Evolutionary conservation across 345 rosid species (phyloP), one percentile per base, ranked within the genome.

Genomic region (Xanthoceras sorbifolium): DNA sequence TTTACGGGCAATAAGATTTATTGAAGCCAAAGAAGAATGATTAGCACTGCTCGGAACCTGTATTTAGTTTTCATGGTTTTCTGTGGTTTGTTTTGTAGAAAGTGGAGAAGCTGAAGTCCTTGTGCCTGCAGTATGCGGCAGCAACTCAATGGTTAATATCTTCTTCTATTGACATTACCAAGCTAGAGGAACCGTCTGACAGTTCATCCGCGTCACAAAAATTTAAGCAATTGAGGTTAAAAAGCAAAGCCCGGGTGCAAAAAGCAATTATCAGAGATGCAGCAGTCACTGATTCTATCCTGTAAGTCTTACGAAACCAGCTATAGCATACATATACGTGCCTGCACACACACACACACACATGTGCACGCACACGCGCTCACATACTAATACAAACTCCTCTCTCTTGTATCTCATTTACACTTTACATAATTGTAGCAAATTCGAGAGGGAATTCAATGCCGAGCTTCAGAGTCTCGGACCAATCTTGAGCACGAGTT

Each of bases 71-170:
- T 64, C 72, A 26, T 12, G 72, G 54, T 54, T 78, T 70, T 67
- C 5, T 73, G 46, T 78, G 64, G 36, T 64, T 64, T 64, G 42
- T 77, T 72, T 76, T 65, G 85, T 92, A 96, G 99, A 93, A 92
- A 84, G 91, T 93, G 87, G 98, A 89, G 86, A 96, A 79, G 90
- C 75, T 96, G 83, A 92, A 92, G 85, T 88, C 91, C 5, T 69
- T 93, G 79, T 96, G 98, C 81, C 82, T 92, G 73, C 98, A 92
- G 76, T 96, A 92, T 75, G 97, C 97, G 6, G 93, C 95, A 26
- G 99, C 99, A 32, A 89, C 97, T 63, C 98, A 92, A 76, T 93
- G 99, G 98, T 79, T 96, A 81, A 88, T 96, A 89, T 87, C 99
- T 64, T 92, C 97, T 20, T 92, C 97, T 22, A 48, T 91, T 18